Conservation (phyloP, 2,329 filamentous ascomycete species). For the Trichoderma sp. region DNA sequence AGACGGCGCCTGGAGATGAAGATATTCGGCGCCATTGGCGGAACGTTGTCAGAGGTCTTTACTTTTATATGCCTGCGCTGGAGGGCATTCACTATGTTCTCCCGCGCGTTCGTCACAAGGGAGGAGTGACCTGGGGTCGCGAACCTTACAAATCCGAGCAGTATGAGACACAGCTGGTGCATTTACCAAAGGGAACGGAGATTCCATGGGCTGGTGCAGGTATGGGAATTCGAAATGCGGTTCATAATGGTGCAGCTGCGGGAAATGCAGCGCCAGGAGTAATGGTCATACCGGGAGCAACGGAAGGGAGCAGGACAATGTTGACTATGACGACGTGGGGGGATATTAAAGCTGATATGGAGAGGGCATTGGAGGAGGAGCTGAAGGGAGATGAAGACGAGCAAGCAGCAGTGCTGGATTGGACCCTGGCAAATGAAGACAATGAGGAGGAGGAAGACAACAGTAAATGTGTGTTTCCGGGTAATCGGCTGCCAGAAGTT, state of each 20-base stretch:
- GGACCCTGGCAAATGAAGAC: slow-evolving; percentile 2
- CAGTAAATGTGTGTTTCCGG: neutral
- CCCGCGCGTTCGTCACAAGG: slow-evolving; percentile 30
- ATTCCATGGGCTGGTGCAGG: slow-evolving; percentile 31
- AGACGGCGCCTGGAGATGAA: slow-evolving; percentile 23
- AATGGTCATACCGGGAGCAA: neutral
- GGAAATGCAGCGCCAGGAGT: neutral
- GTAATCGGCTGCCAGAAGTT: slow-evolving; percentile 19
- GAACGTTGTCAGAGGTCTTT: slow-evolving; percentile 26
- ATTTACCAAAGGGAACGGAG: slow-evolving; percentile 26
- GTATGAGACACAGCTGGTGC: slow-evolving; percentile 25
- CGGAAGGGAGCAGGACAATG: neutral
- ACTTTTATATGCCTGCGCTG: slow-evolving; percentile 30
- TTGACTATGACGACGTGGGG: slow-evolving; percentile 10
- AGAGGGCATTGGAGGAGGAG: neutral
- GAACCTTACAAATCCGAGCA: slow-evolving; percentile 30
- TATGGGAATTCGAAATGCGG: neutral
- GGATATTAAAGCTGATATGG: neutral
- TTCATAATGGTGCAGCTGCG: neutral
- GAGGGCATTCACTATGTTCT: slow-evolving; percentile 32
- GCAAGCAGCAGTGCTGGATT: neutral
- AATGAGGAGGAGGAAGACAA: neutral
- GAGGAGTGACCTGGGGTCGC: slow-evolving; percentile 31
- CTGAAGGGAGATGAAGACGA: neutral
- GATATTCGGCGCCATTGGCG: slow-evolving; percentile 29